phyloP scores from a whole-genome alignment of 805 yeast genomes.

The Brettanomyces sp. region DNA sequence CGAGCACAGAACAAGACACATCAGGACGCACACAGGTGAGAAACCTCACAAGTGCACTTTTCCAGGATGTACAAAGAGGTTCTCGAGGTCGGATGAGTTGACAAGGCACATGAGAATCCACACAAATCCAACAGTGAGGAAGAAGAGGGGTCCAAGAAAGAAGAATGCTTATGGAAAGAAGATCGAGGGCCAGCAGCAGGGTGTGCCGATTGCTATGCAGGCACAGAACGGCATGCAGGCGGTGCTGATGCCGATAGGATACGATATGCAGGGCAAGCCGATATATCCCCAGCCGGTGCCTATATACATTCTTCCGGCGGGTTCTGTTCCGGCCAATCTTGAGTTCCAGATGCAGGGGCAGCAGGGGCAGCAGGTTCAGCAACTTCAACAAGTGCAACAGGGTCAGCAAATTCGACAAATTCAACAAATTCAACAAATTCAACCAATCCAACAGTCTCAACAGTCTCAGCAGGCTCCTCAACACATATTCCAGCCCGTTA shows the following conservation, averaged over 20 bases:
- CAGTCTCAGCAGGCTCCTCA: conserved; percentile 1
- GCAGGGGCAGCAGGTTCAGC: conserved; percentile 2
- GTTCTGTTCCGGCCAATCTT: conserved; percentile 11
- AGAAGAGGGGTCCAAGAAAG: conserved; percentile 32
- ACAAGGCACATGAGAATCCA: conserved; percentile 69
- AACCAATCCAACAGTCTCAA: background rate
- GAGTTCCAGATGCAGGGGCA: conserved; percentile 7
- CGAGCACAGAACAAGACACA: conserved; percentile 73
- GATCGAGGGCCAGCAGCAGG: conserved; percentile 9
- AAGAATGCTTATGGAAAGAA: conserved; percentile 6
- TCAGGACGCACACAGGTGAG: conserved; percentile 75
- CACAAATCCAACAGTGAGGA: conserved; percentile 57
- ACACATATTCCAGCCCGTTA: conserved; percentile 2
- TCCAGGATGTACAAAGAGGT: conserved; percentile 60
- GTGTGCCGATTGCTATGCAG: conserved; percentile 1
- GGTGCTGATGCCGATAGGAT: conserved; percentile 21
- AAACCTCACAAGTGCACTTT: conserved; percentile 71
- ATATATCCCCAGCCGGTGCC: conserved; percentile 24
- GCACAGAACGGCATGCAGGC: conserved; percentile 4
- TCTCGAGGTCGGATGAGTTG: conserved; percentile 63
- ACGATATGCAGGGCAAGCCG: conserved; percentile 23
- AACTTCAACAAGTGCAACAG: conserved; percentile 6
- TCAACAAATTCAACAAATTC: conserved; percentile 3
- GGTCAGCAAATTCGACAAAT: background rate
- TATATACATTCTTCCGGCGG: conserved; percentile 19